Evolutionary conservation across 192 early-diverging fungal species (phyloP), one percentile per base, ranked within the genome.

Genomic region (Coemansia sp.): DNA sequence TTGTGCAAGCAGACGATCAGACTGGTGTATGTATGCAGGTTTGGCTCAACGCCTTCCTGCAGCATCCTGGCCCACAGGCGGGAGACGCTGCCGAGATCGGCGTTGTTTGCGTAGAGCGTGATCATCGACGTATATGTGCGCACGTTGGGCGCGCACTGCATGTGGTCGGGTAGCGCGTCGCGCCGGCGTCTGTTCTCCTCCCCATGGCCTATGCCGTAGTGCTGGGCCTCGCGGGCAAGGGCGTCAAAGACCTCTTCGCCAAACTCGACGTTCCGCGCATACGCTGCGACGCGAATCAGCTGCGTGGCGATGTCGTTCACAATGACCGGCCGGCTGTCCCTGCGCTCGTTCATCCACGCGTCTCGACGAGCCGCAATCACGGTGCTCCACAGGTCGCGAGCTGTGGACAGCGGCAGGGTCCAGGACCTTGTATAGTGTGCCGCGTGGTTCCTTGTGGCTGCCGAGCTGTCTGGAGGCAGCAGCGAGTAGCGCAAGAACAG

Each of bases 141-240:
- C 58, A 77, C 69, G 42, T 77, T 77, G 6, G 74, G 74, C 27
- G 59, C 69, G 49, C 74, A 77, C 65, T 77, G 74, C 51, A 71
- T 32, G 27, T 77, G 51, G 11, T 52, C 54, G 11, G 74, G 74
- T 23, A 68, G 29, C 34, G 52, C 35, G 28, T 52, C 14, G 18
- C 55, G n/a, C 32, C 49, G 23, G 24, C 19, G 25, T 4, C 27
- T 32, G 49, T 13, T 50, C 8, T 59, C 67, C 29, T 48, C 55
- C 1, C 36, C 52, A 49, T 60, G 42, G 39, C 14, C 35, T 13
- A 66, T 66, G 5, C 64, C 64, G 60, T 63, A 73, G 61, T 63
- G 57, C 18, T 39, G 57, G 3, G 65, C 65, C 18, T 73, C 71
- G n/a, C 48, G 35, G 0, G 42, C 42, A 22, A 77, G 59, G 13